Evolutionary conservation across 2,329 filamentous ascomycete species (phyloP), one percentile per base, ranked within the genome.

Genomic region (Trichophyton verrucosum): DNA sequence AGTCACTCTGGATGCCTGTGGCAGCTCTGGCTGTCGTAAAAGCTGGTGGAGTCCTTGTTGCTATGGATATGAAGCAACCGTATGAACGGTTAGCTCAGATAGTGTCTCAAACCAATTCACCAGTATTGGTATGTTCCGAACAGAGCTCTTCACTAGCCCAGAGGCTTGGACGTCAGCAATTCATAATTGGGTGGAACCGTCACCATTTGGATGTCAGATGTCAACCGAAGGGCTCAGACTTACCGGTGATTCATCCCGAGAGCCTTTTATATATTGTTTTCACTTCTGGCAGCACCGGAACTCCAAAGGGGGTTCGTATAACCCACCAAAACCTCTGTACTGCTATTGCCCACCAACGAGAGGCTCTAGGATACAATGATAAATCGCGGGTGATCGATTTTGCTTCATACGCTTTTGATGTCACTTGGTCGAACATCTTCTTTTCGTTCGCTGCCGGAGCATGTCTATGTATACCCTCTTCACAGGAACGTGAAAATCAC

Each of bases 361-460:
- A 75, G 0, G 78, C 80, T 0, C 73, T 85, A 7, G 75, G 77
- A 1, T 81, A 74, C 56, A 56, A 55, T 15, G 61, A 75, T 0
- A 70, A 77, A 0, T 85, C 83, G 3, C 77, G 86, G 2, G 51
- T 95, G 69, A 80, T 95, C 0, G 89, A 95, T 69, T 95, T 95
- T 70, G 89, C 90, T 2, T 86, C 89, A 3, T 88, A 89, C 0
- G 94, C 89, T 0, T 95, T 95, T 69, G 90, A 95, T 72, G 89
- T 95, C 3, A 92, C 88, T 0, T 85, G 95, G 3, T 94, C 95
- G 71, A 90, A 95, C 70, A 90, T 91, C 5, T 94, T 94, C 15
- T 57, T 46, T 7, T 51, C 61, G 3, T 53, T 66, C 4, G 58
- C 58, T 20, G 6, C 20, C 20, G 76, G 77, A 56, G 77, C 75